These are phyloP conservation scores for Penicillium herquei DNA, from an alignment of 495 filamentous ascomycete species.

Conservation along the genomic window DNA sequence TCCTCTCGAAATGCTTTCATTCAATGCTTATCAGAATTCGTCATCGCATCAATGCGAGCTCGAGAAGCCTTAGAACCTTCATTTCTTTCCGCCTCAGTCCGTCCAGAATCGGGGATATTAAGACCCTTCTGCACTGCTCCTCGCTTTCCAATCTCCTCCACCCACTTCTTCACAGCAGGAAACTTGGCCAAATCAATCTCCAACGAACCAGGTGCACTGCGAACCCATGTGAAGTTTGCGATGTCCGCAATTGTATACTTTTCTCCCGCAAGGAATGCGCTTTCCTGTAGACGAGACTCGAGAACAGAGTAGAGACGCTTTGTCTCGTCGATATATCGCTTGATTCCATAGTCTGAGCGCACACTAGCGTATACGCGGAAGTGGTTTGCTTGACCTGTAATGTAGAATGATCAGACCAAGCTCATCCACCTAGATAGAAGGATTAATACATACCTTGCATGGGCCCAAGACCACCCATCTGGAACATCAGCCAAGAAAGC, in stretches of 20 bases:
- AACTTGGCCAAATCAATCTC: constrained; percentile 37
- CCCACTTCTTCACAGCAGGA: constrained; percentile 35
- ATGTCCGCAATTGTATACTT: constrained; percentile 47
- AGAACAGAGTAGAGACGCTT: constrained; percentile 41
- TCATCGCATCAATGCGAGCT: constrained; percentile 28
- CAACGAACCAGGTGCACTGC: constrained; percentile 15
- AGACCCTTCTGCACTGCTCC: constrained; percentile 31
- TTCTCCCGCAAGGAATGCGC: constrained; percentile 40
- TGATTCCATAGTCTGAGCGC: constrained; percentile 42
- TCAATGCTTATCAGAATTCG: constrained; percentile 31
- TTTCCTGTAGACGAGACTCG: constrained; percentile 40
- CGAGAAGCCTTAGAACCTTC: constrained; percentile 25
- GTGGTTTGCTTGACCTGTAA: constrained; percentile 41
- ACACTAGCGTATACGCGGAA: constrained; percentile 37
- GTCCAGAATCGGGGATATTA: constrained; percentile 19
- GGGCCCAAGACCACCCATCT: constrained; percentile 41
- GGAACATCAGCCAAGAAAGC: constrained; percentile 46
- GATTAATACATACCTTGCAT: constrained; percentile 28
- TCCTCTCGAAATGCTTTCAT: too few species aligned
- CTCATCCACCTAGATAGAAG: neutral
- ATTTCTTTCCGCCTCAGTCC: constrained; percentile 9
- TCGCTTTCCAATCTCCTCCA: constrained; percentile 28
- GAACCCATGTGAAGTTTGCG: constrained; percentile 38
- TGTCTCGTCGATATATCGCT: constrained; percentile 39
- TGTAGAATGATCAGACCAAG: neutral